Conservation (phyloP, 108 stramenopile genomes). For the Chaetoceros tenuissimus region DNA sequence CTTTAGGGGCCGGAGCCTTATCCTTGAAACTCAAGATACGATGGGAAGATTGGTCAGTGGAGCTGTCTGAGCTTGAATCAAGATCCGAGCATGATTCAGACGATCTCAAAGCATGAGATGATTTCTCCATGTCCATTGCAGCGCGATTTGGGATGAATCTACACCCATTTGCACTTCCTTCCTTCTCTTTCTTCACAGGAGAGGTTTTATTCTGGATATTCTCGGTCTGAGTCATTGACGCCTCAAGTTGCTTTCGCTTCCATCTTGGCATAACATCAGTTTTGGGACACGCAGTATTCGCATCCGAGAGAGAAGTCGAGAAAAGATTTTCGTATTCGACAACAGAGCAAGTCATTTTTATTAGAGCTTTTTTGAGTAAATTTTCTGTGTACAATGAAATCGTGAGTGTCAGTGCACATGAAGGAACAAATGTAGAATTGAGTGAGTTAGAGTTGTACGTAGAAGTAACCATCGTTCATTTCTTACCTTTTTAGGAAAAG, state of each 20-base stretch:
- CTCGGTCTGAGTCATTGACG: constrained; percentile 6
- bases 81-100: constrained; percentile 28
- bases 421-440: background rate
- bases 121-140: constrained; percentile 62
- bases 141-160: constrained; percentile 71
- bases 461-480: too few species aligned
- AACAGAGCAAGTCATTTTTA: constrained; percentile 64
- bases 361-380: constrained; percentile 7
- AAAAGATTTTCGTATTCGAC: constrained; percentile 80
- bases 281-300: constrained; percentile 48
- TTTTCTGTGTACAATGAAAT: background rate
- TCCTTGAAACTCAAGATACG: constrained; percentile 90
- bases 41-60: constrained; percentile 41
- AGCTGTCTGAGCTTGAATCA: constrained; percentile 42
- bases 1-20: constrained; percentile 93
- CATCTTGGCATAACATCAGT: constrained; percentile 71
- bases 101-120: constrained; percentile 50
- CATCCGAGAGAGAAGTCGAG: constrained; percentile 77
- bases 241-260: constrained; percentile 61
- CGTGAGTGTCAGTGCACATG: background rate
- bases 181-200: constrained; percentile 7
- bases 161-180: constrained; percentile 20
- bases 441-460: too few species aligned
- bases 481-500: too few species aligned
- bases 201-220: constrained; percentile 13